Base-by-base conservation (phyloP, 805 yeast genomes). In the Maudiozyma turicensis region DNA sequence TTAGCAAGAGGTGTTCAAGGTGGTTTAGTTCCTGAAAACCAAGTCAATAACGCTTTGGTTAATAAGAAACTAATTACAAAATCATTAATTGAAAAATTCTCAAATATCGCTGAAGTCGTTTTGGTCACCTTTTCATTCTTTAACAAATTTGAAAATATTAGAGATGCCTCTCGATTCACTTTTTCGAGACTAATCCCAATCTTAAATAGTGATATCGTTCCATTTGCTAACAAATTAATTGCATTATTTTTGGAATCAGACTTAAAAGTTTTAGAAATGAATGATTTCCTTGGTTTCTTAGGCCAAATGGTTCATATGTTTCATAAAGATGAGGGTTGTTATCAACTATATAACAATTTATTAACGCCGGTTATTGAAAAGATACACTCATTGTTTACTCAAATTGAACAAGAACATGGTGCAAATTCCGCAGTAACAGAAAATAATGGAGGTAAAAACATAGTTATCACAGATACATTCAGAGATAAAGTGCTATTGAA, bases 281-380 rank as follows among this genome's bases (percentile, higher is more conserved):
- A 77, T 38, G 96, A 89, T 60, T 88, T 93, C 61, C 69, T 89
- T 48, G 77, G 91, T 39, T 91, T 93, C 64, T 69, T 93, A 52
- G 90, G 95, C 5, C 98, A 93, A 67, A 77, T 93, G 52, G 78
- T 85, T 47, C 97, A 91, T 64, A 77, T 74, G 54, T 88, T 83
- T 67, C 77, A 80, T 59, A 72, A 72, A 43, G 82, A 86, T 56
- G 80, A 77, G 41, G 75, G 73, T 42, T 79, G 89, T 48, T 88
- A 86, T 65, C 80, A 81, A 56, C 71, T 91, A 66, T 72, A 91
- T 54, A 80, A 84, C 58, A 81, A 82, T 49, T 70, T 93, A 51
- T 64, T 88, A 50, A 71, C 85, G 0, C 95, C 96, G n/a, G 73
- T 90, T 45, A 69, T 85, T 31, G 72, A 72, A 47, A 85, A 85